Base-by-base conservation (phyloP, 73 alveolate genomes). In the Diophrys sp. region DNA sequence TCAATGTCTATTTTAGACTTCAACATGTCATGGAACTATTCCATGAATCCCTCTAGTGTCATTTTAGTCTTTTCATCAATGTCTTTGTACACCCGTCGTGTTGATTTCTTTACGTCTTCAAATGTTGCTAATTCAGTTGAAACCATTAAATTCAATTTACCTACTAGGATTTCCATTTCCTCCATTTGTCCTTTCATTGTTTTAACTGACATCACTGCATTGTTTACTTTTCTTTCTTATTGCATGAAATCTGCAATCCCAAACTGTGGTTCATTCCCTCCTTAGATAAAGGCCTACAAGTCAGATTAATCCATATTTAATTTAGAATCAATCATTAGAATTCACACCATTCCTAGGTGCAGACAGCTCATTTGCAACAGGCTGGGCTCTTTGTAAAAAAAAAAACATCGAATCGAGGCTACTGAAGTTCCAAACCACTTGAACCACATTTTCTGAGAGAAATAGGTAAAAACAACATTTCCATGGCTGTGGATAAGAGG, bases 81-180 rank as follows among this genome's bases (percentile, higher is more conserved):
- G 62, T 44, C 62, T 18, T 44, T 44, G n/a, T 44, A 18, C 62
- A 44, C 18, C 18, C 62, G 5, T 11, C 62, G 62, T 11, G 62
- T 11, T 5, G 62, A 44, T 18, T 44, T 44, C 18, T 44, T 44
- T 11, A 44, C 62, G 18, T 44, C 62, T 5, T 44, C 62, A 11
- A 44, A 44, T 44, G 62, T 44, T 44, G 62, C 62, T 44, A 44
- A 44, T 44, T 44, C 62, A 44, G 62, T 44, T 44, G 62, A 44
- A 11, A 44, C 62, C n/a, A 44, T 5, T 11, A 44, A 18, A 18
- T 44, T 44, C 18, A 44, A 18, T 18, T 44, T 44, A 11, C 18
- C 62, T 11, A 44, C 62, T 11, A 18, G 5, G 62, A 44, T 44
- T 11, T 44, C 62, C n/a, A 18, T 44, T 44, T 5, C 5, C 62